phyloP scores from a whole-genome alignment of 2,329 filamentous ascomycete genomes.

The Biscogniauxia marginata region DNA sequence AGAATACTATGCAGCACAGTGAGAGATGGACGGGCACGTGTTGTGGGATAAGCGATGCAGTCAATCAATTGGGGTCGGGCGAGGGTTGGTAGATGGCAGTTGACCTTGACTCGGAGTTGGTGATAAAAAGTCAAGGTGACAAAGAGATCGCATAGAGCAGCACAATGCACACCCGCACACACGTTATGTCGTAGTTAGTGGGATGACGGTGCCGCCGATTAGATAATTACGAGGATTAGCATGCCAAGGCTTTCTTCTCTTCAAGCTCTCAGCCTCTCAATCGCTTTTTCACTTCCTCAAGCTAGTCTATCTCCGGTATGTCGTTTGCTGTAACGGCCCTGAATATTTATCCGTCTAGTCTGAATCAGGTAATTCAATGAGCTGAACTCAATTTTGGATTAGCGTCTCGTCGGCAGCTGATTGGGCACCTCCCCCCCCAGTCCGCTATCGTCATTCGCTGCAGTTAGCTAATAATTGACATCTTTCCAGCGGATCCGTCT shows the following conservation, averaged over 20 bases:
- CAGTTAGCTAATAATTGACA: neutral
- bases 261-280: too few relatives aligned
- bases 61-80: neutral
- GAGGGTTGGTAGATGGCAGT: neutral
- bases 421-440: neutral
- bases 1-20: neutral
- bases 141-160: neutral
- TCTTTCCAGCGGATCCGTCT: neutral
- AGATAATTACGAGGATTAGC: conserved; percentile 6
- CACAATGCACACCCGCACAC: neutral
- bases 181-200: conserved; percentile 9
- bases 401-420: too few relatives aligned
- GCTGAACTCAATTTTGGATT: too few relatives aligned
- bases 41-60: neutral
- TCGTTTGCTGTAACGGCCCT: too few relatives aligned
- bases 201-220: conserved; percentile 14
- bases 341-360: neutral
- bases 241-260: too few relatives aligned
- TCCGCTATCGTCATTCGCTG: neutral
- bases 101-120: neutral
- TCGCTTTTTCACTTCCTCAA: too few relatives aligned
- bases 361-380: neutral
- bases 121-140: neutral
- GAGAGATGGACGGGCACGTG: neutral
- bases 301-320: too few relatives aligned